These are phyloP conservation scores for Aspergillus cristatus DNA, from an alignment of 495 filamentous ascomycete species.

Conservation along the genomic window DNA sequence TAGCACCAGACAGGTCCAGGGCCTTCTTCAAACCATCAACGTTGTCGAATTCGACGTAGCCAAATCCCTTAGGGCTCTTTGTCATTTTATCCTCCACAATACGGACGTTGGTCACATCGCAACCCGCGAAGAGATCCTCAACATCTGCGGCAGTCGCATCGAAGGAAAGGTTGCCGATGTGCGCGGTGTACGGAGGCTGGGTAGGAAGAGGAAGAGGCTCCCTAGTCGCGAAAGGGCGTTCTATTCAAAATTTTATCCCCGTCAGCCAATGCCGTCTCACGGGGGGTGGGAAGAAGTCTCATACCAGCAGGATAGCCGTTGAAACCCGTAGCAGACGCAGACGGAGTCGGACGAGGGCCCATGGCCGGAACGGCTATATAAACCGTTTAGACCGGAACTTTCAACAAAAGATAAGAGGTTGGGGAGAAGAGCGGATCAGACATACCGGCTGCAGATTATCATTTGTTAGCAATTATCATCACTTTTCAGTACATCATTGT, in stretches of 20 bases:
- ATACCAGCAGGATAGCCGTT: constrained; percentile 15
- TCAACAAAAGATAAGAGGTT: constrained; percentile 1
- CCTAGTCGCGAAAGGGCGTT: constrained; percentile 58
- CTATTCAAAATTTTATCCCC: constrained; percentile 13
- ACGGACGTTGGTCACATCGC: constrained; percentile 78
- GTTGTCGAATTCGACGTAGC: constrained; percentile 88
- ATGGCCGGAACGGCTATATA: constrained; percentile 26
- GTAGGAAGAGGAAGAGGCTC: constrained; percentile 80
- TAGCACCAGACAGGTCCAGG: constrained; percentile 65
- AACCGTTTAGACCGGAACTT: constrained; percentile 13
- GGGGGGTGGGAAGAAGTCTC: too few species aligned
- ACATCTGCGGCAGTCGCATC: constrained; percentile 77
- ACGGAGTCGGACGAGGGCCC: constrained; percentile 34
- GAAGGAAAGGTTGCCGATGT: constrained; percentile 93
- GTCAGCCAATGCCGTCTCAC: constrained; percentile 9
- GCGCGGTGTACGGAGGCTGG: constrained; percentile 87
- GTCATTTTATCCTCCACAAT: constrained; percentile 94
- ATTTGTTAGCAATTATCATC: constrained; percentile 13
- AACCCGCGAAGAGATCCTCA: constrained; percentile 73
- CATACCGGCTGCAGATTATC: constrained; percentile 28
- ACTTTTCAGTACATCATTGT: too few species aligned
- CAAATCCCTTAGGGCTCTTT: constrained; percentile 90
- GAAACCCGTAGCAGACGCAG: constrained; percentile 29
- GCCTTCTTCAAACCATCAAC: constrained; percentile 88
- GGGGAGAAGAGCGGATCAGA: constrained; percentile 3